Evolutionary conservation across 148 eudicot species (phyloP), one percentile per base, ranked within the genome.

Genomic region (Tetragonia tetragonoides): DNA sequence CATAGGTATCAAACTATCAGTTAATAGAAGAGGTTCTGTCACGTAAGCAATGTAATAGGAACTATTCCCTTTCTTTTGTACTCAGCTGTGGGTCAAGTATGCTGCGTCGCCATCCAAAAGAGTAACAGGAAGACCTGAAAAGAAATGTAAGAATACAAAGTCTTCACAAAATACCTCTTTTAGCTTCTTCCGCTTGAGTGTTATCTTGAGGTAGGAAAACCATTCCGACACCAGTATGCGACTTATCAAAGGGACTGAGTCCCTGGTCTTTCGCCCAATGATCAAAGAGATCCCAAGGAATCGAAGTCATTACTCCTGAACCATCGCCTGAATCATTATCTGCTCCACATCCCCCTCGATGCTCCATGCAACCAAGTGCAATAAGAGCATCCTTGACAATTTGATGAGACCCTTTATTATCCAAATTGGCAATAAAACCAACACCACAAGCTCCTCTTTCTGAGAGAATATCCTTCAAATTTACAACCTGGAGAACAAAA

Each of bases 311-410:
- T 39, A 95, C 39, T 78, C 99, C 99, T 12, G 99, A 76, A 75
- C 99, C 99, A 83, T 95, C 99, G 70, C 99, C 99, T 60, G 99
- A 95, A 81, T 93, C 98, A 83, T 95, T 90, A 87, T 95, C 99
- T 40, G 99, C 92, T 78, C 97, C 91, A 86, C 99, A 95, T 37
- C 98, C 99, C 34, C 99, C 99, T 74, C 99, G 94, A 78, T 95
- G 99, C 80, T 95, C 99, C 99, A 95, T 95, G 82, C 99, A 95
- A 49, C 99, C 98, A 82, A 95, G 99, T 39, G 99, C 99, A 46
- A 72, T 85, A 83, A 95, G 98, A 81, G 99, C 99, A 89, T 95
- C 99, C 82, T 87, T 83, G 66, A 95, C 86, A 56, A 95, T 91
- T 68, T 87, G 85, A 80, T 91, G 88, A 42, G 99, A 93, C 20